phyloP scores from a whole-genome alignment of 2,329 filamentous ascomycete genomes.

The Didymella arachidicola region DNA sequence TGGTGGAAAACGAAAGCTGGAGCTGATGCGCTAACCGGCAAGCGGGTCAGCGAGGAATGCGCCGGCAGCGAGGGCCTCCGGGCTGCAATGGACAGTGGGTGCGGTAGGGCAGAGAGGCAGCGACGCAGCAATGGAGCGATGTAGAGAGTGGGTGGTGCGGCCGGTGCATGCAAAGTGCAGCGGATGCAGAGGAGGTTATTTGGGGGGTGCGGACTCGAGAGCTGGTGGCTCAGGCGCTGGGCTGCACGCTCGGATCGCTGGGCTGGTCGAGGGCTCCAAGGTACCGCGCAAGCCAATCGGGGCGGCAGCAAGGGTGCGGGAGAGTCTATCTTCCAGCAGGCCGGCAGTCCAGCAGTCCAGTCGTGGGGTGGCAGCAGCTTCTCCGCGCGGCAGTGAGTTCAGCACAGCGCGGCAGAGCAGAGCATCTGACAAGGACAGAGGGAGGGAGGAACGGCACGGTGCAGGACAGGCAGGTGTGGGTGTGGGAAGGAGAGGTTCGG shows the following conservation, averaged over 20 bases:
- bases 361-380: conserved; percentile 9
- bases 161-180: conserved; percentile 34
- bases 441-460: conserved; percentile 22
- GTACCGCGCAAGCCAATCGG: conserved; percentile 26
- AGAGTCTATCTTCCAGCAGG: background rate
- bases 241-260: conserved; percentile 32
- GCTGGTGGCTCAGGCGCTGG: conserved; percentile 23
- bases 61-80: conserved; percentile 33
- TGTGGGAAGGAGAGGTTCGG: conserved; percentile 22
- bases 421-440: conserved; percentile 20
- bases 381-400: conserved; percentile 12
- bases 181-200: conserved; percentile 27
- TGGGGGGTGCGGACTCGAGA: conserved; percentile 37
- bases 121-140: conserved; percentile 15
- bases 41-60: conserved; percentile 31
- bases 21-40: conserved; percentile 37
- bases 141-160: conserved; percentile 32
- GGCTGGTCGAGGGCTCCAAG: conserved; percentile 23
- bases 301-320: conserved; percentile 25
- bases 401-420: conserved; percentile 15
- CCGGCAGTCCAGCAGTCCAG: conserved; percentile 3
- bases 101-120: conserved; percentile 17
- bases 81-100: conserved; percentile 27
- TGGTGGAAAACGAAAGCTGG: conserved; percentile 22
- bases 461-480: conserved; percentile 18